A percentile compares a stretch with the other conserved stretches of the same genome.
These are phyloP conservation scores for Malus fusca DNA, from an alignment of 306 rosid species.

Conservation along the genomic window DNA sequence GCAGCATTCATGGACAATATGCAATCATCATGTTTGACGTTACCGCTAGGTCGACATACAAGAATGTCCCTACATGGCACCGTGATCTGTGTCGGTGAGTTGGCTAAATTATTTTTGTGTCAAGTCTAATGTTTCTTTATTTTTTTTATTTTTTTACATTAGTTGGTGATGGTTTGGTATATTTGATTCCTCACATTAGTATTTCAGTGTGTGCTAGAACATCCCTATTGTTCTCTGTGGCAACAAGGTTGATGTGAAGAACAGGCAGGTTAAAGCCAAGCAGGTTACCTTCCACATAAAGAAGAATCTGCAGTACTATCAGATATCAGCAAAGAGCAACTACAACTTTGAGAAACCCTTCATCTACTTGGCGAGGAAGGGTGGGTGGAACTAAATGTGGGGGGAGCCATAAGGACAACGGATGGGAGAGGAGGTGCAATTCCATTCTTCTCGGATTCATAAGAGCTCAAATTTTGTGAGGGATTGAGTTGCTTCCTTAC, in stretches of 20 bases:
- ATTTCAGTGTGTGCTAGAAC: slow-evolving; percentile 57
- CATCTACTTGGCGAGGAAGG: slow-evolving; percentile 60
- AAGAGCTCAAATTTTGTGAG: no score
- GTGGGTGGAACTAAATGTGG: no score
- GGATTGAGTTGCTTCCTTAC: no score
- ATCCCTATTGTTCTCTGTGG: slow-evolving; percentile 72
- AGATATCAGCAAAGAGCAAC: slow-evolving; percentile 77
- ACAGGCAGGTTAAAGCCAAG: neutral
- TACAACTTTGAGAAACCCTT: slow-evolving; percentile 79
- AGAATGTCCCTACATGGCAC: slow-evolving; percentile 78
- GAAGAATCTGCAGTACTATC: slow-evolving; percentile 71
- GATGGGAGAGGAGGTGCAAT: no score
- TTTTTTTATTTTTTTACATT: slow-evolving; percentile 30
- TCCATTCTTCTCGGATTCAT: no score
- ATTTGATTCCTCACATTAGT: neutral
- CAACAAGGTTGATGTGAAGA: slow-evolving; percentile 79
- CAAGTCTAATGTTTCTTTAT: neutral
- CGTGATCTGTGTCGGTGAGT: slow-evolving; percentile 61
- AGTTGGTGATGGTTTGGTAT: neutral
- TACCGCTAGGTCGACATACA: slow-evolving; percentile 60
- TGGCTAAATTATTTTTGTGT: neutral
- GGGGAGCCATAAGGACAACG: no score
- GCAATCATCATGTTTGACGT: slow-evolving; percentile 76
- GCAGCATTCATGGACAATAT: slow-evolving; percentile 71
- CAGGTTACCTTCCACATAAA: slow-evolving; percentile 74